Evolutionary conservation across 768 basidiomycete species (phyloP).

Genomic region (Trametes cinnabarina): DNA sequence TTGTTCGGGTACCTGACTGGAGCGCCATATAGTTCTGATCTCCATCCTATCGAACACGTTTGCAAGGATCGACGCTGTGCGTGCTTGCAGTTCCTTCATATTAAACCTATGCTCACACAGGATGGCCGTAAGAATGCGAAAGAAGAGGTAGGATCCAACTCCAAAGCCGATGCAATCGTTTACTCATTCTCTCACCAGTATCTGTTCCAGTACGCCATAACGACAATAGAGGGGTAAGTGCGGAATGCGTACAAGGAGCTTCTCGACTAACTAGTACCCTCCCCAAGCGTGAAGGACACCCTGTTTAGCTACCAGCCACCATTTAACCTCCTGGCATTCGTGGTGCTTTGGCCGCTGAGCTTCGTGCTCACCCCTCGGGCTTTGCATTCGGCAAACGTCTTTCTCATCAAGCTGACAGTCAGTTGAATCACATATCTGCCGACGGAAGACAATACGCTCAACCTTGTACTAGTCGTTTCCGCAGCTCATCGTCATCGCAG

Average conservation of each 20-base stretch:
- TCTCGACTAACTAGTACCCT: background rate
- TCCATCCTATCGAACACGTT: slow-evolving; percentile 91
- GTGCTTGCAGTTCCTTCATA: slow-evolving; percentile 20
- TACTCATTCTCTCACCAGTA: slow-evolving; percentile 45
- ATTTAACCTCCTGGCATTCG: slow-evolving; percentile 80
- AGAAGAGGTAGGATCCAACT: slow-evolving; percentile 44
- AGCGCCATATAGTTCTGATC: slow-evolving; percentile 55
- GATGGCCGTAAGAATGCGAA: slow-evolving; percentile 47
- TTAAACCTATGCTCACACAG: background rate
- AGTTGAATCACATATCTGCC: no score
- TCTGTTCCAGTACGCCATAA: slow-evolving; percentile 82
- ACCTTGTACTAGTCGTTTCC: slow-evolving; percentile 60
- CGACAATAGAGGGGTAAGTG: slow-evolving; percentile 81
- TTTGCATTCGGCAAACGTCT: slow-evolving; percentile 82
- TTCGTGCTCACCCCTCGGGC: slow-evolving; percentile 72
- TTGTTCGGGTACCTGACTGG: background rate
- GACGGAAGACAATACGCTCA: background rate
- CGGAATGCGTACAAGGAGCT: background rate
- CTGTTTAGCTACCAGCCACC: slow-evolving; percentile 92
- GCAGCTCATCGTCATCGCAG: slow-evolving; percentile 66
- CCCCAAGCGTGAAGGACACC: slow-evolving; percentile 79
- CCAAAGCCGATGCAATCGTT: no score
- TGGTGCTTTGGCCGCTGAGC: slow-evolving; percentile 76
- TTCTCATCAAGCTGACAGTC: slow-evolving; percentile 80
- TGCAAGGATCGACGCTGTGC: slow-evolving; percentile 64